Percentiles rank a stretch among this genome's conserved stretches.
These are phyloP conservation scores for Nepenthes alata DNA, from an alignment of 179 eudicot species.

Conservation along the genomic window DNA sequence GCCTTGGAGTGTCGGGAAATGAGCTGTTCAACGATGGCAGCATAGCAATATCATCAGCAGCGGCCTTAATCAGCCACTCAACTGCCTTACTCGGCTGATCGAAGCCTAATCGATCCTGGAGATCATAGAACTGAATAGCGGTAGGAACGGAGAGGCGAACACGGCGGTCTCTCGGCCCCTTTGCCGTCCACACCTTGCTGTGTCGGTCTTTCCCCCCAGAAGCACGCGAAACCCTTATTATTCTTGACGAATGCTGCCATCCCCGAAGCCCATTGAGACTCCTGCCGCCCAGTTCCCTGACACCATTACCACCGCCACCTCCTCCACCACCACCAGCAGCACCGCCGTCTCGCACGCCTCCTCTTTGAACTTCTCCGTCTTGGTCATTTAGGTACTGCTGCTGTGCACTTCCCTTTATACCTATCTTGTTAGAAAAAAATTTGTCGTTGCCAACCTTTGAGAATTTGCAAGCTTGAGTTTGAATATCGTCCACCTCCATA, in stretches of 20 bases:
- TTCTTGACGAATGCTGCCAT: slow-evolving; percentile 62
- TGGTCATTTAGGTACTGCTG: slow-evolving; percentile 1
- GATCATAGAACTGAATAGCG: slow-evolving; percentile 84
- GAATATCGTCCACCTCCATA: slow-evolving; percentile 69
- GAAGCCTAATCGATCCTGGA: slow-evolving; percentile 74
- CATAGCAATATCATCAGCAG: slow-evolving; percentile 60
- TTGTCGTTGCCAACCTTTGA: slow-evolving; percentile 22
- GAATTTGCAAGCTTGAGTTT: slow-evolving; percentile 29
- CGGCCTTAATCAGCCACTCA: slow-evolving; percentile 85
- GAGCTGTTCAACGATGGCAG: slow-evolving; percentile 45
- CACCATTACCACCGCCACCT: slow-evolving; percentile 9
- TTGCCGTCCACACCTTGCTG: slow-evolving; percentile 86
- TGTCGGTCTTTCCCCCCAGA: slow-evolving; percentile 94
- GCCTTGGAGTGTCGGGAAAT: slow-evolving; percentile 44
- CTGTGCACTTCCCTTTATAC: slow-evolving; percentile 2
- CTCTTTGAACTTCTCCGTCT: background rate
- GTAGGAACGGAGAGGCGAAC: slow-evolving; percentile 76
- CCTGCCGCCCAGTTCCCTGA: slow-evolving; percentile 12
- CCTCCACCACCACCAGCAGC: background rate
- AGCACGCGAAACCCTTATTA: slow-evolving; percentile 87
- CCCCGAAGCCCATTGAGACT: slow-evolving; percentile 9
- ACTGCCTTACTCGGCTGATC: slow-evolving; percentile 98
- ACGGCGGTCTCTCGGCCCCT: slow-evolving; percentile 73
- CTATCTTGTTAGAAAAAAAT: slow-evolving; percentile 20
- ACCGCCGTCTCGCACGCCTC: background rate